Evolutionary conservation across 2,329 filamentous ascomycete species (phyloP).

Genomic region (Trichoderma simmonsii): DNA sequence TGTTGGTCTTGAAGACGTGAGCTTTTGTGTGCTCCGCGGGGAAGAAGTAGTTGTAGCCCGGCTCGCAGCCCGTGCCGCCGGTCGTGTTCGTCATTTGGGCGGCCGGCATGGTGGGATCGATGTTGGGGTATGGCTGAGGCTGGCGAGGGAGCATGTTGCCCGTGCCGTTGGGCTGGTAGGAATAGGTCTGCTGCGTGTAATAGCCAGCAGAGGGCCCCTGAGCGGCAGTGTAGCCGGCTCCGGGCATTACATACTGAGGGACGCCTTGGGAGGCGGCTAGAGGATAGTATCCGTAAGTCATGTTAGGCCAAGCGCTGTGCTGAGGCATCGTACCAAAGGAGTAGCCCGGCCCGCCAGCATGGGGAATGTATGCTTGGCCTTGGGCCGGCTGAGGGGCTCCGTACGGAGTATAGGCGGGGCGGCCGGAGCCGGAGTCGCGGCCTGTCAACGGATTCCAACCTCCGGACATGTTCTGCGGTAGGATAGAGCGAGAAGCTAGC

Average conservation of each 20-base stretch:
- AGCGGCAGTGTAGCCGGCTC: not conserved
- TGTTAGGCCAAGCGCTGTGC: constrained; percentile 23
- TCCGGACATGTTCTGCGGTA: constrained; percentile 31
- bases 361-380: constrained; percentile 39
- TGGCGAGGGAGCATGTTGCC: constrained; percentile 36
- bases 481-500: not conserved
- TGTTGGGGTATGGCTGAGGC: constrained; percentile 41
- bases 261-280: constrained; percentile 21
- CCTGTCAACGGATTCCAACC: constrained; percentile 42
- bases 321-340: constrained; percentile 29
- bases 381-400: constrained; percentile 34
- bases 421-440: constrained; percentile 34
- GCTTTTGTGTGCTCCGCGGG: constrained; percentile 56
- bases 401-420: constrained; percentile 34
- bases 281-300: constrained; percentile 28
- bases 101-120: constrained; percentile 47
- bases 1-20: constrained; percentile 52
- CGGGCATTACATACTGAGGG: constrained; percentile 7
- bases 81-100: constrained; percentile 55
- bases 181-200: constrained; percentile 27
- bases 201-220: constrained; percentile 25
- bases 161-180: constrained; percentile 39
- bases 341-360: constrained; percentile 37
- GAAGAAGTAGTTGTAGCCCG: constrained; percentile 63
- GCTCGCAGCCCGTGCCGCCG: constrained; percentile 57